These are phyloP conservation scores for Stachybotrys chlorohalonatus DNA, from an alignment of 2,329 filamentous ascomycete species.

Conservation along the genomic window DNA sequence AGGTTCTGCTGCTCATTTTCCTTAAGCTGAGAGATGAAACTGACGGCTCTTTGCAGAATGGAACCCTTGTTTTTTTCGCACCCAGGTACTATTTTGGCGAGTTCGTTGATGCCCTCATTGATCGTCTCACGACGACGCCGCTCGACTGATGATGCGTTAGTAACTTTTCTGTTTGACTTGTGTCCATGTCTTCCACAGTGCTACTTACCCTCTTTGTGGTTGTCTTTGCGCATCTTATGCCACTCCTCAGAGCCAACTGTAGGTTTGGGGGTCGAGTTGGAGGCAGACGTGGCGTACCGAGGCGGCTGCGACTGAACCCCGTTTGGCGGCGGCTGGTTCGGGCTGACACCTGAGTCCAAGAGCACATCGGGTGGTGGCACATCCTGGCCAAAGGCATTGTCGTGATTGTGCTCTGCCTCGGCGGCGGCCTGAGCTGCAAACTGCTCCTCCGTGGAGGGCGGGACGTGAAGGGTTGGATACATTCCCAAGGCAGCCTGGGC, in stretches of 20 bases:
- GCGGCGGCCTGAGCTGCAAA: slow-evolving; percentile 42
- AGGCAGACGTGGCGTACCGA: slow-evolving; percentile 25
- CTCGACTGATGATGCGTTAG: slow-evolving; percentile 56
- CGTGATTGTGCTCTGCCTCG: slow-evolving; percentile 23
- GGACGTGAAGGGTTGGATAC: slow-evolving; percentile 51
- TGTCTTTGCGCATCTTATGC: slow-evolving; percentile 95
- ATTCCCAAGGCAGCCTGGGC: slow-evolving; percentile 51
- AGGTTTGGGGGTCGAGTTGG: slow-evolving; percentile 56
- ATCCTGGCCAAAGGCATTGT: slow-evolving; percentile 22
- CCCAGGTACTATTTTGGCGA: slow-evolving; percentile 93
- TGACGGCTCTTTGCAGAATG: slow-evolving; percentile 85
- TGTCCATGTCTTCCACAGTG: neutral
- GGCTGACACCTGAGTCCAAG: slow-evolving; percentile 14
- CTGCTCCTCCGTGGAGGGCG: slow-evolving; percentile 48
- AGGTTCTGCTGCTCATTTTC: slow-evolving; percentile 92
- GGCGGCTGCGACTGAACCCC: slow-evolving; percentile 24
- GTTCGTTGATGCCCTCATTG: slow-evolving; percentile 96
- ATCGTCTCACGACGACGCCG: slow-evolving; percentile 94
- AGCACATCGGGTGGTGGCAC: slow-evolving; percentile 21
- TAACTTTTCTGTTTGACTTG: slow-evolving; percentile 10
- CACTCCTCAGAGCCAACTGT: slow-evolving; percentile 94
- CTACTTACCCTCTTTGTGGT: slow-evolving; percentile 91
- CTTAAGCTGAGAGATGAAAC: slow-evolving; percentile 89
- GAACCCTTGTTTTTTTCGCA: slow-evolving; percentile 99
- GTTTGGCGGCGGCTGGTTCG: slow-evolving; percentile 26